These are phyloP conservation scores for Paecilomyces fulvus DNA, from an alignment of 2,329 filamentous ascomycete genomes.

Conservation along the genomic window DNA sequence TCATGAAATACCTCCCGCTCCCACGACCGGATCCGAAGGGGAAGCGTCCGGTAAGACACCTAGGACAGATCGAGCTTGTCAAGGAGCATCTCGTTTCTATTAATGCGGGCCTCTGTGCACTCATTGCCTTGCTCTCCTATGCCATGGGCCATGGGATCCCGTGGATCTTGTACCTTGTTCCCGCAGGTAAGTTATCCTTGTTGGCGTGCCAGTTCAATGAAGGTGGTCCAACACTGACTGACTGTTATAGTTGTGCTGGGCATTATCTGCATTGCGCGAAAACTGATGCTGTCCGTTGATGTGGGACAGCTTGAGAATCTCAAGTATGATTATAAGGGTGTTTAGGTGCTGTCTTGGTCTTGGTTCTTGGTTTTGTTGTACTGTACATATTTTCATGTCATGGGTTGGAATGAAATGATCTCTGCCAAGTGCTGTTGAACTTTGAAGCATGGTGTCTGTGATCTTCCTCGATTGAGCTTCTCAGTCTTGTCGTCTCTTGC, in stretches of 20 bases:
- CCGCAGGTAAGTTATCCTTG: slow-evolving; percentile 23
- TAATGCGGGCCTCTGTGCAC: slow-evolving; percentile 21
- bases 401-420: too few relatives aligned
- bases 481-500: too few relatives aligned
- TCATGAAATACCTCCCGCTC: slow-evolving; percentile 24
- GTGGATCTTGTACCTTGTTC: slow-evolving; percentile 26
- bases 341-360: slow-evolving; percentile 12
- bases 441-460: too few relatives aligned
- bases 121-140: slow-evolving; percentile 22
- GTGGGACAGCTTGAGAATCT: slow-evolving; percentile 28
- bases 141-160: slow-evolving; percentile 10
- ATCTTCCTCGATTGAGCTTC: too few relatives aligned
- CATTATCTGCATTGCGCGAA: slow-evolving; percentile 22
- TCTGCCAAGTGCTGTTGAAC: too few relatives aligned
- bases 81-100: slow-evolving; percentile 15
- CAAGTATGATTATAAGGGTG: slow-evolving; percentile 35
- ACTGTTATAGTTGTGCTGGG: slow-evolving; percentile 24
- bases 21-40: slow-evolving; percentile 19
- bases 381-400: neutral
- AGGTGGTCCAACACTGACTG: neutral
- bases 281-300: slow-evolving; percentile 31
- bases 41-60: slow-evolving; percentile 17
- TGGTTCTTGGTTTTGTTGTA: neutral
- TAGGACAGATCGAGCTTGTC: slow-evolving; percentile 12
- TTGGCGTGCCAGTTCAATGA: neutral